Evolutionary conservation across 23 red algal species (phyloP).

Genomic region (Agarophyton chilense): DNA sequence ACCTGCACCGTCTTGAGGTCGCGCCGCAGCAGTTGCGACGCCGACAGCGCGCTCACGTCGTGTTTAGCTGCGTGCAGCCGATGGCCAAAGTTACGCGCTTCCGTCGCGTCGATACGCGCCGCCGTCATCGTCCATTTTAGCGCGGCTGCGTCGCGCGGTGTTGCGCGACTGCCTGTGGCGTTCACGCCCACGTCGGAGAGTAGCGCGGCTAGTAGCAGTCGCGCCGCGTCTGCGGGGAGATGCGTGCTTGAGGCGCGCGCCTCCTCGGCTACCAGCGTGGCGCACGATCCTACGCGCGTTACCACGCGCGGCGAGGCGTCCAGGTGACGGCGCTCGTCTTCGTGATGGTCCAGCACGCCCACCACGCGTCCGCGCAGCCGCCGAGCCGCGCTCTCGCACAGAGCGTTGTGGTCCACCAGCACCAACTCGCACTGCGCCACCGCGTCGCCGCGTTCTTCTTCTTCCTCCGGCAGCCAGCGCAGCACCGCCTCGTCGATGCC

Average conservation of each 20-base stretch:
- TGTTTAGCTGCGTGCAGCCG: not conserved
- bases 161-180: not conserved
- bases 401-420: constrained; percentile 42
- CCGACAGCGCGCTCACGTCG: constrained; percentile 2
- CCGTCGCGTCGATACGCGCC: not conserved
- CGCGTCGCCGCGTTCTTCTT: no score
- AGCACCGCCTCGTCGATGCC: not conserved
- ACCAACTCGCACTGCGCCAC: not conserved
- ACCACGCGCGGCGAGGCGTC: not conserved
- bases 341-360: constrained; percentile 30
- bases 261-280: constrained; percentile 25
- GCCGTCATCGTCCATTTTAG: not conserved
- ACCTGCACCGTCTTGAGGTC: not conserved
- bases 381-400: not conserved
- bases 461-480: not conserved
- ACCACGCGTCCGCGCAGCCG: not conserved
- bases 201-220: not conserved
- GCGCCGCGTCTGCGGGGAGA: not conserved
- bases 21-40: not conserved
- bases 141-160: not conserved
- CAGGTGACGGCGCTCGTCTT: not conserved
- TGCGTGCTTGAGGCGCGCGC: not conserved
- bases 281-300: constrained; percentile 9
- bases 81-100: not conserved
- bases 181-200: not conserved